A percentile compares a stretch with the other conserved stretches of the same genome.
These are phyloP conservation scores for Suillus hirtellus DNA, from an alignment of 768 basidiomycete species.

Conservation along the genomic window DNA sequence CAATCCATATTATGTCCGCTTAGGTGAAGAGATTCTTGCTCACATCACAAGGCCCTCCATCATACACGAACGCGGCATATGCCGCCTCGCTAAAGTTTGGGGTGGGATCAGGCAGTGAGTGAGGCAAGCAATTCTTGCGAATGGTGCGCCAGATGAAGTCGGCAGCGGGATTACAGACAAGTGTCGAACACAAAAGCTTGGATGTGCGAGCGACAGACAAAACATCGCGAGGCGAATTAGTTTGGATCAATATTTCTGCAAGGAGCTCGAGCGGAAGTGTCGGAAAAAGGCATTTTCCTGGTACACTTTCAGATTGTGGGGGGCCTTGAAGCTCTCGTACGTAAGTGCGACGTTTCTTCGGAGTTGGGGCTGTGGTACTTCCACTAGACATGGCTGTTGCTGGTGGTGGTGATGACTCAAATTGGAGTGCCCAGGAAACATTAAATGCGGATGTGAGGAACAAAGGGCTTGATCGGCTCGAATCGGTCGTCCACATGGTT, in stretches of 20 bases:
- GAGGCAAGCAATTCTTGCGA: slow-evolving; percentile 38
- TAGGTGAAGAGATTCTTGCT: slow-evolving; percentile 14
- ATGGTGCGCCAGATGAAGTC: slow-evolving; percentile 61
- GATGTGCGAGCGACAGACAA: slow-evolving; percentile 60
- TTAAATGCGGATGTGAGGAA: not conserved
- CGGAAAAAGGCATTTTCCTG: slow-evolving; percentile 15
- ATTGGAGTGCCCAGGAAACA: not conserved
- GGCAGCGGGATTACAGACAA: slow-evolving; percentile 44
- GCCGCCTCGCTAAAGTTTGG: slow-evolving; percentile 52
- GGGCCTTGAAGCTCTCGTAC: not conserved
- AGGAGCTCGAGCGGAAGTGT: slow-evolving; percentile 62
- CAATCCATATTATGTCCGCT: not conserved
- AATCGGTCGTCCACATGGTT: not conserved
- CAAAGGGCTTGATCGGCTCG: not conserved
- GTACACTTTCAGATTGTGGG: not conserved
- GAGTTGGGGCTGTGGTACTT: not conserved
- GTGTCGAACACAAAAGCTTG: slow-evolving; percentile 51
- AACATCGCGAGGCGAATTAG: slow-evolving; percentile 53
- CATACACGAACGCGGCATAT: slow-evolving; percentile 68
- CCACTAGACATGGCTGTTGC: not conserved
- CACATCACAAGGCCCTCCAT: slow-evolving; percentile 57
- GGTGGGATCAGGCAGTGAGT: slow-evolving; percentile 43
- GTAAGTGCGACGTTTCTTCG: slow-evolving; percentile 1
- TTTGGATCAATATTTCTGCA: slow-evolving; percentile 58
- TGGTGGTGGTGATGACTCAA: not conserved